A percentile compares a stretch with the other conserved stretches of the same genome.
phyloP scores from a whole-genome alignment of 352 stramenopile species.

The Thraustochytrium sp. region DNA sequence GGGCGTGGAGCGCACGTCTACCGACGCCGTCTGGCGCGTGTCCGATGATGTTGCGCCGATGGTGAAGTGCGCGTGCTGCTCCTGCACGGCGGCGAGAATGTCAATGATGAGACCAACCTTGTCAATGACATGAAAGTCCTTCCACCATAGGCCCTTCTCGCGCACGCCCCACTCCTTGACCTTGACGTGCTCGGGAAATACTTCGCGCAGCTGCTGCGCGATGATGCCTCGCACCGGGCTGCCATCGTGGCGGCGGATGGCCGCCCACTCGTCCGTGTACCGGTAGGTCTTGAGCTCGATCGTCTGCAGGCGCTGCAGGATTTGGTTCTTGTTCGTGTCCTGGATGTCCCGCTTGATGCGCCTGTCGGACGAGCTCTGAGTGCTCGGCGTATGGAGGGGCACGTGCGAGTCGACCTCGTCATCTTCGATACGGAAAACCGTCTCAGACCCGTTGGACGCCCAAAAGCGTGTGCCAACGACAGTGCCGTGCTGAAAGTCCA shows the following conservation, averaged over 20 bases:
- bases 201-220: conserved; percentile 75
- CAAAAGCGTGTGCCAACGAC: neutral
- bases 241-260: conserved; percentile 68
- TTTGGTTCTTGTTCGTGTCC: conserved; percentile 75
- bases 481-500: neutral
- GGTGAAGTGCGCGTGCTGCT: conserved; percentile 65
- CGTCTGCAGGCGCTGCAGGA: conserved; percentile 74
- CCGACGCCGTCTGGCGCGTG: neutral
- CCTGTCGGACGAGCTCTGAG: conserved; percentile 73
- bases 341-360: conserved; percentile 83
- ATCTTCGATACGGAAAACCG: neutral
- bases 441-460: neutral
- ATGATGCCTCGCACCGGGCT: conserved; percentile 76
- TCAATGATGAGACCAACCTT: conserved; percentile 82
- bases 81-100: conserved; percentile 74
- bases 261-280: conserved; percentile 78
- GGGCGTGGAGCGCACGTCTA: neutral
- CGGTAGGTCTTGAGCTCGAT: conserved; percentile 79
- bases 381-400: conserved; percentile 71
- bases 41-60: conserved; percentile 39
- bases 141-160: conserved; percentile 74
- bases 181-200: conserved; percentile 83
- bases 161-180: conserved; percentile 69
- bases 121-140: conserved; percentile 84
- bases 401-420: conserved; percentile 7